Conservation (phyloP, 352 stramenopile species). For the Pythium guiyangense region DNA sequence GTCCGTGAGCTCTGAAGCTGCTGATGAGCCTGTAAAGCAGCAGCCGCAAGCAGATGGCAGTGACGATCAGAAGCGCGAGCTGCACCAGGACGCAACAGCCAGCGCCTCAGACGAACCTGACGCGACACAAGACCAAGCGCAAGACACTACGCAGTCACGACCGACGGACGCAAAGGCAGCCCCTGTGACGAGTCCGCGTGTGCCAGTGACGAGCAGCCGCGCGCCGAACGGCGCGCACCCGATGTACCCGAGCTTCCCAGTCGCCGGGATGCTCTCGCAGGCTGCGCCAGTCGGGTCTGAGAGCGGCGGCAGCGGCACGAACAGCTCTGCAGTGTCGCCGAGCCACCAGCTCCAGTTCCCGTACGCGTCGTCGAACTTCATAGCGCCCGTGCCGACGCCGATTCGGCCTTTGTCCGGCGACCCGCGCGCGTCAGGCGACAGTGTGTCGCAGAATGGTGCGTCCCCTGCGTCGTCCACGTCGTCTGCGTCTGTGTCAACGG, state of each 20-base stretch:
- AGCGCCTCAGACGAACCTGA: too few species aligned
- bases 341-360: constrained; percentile 38
- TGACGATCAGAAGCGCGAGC: too few species aligned
- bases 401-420: constrained; percentile 71
- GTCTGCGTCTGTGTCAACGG: neutral
- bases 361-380: constrained; percentile 57
- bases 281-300: neutral
- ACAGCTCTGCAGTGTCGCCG: constrained; percentile 1
- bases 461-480: neutral
- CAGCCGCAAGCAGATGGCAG: too few species aligned
- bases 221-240: constrained; percentile 8
- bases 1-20: too few species aligned
- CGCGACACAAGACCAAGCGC: too few species aligned
- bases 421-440: constrained; percentile 25
- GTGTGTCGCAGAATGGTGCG: neutral
- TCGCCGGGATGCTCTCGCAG: constrained; percentile 1
- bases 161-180: neutral
- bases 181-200: neutral
- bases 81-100: too few species aligned
- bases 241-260: constrained; percentile 16
- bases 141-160: too few species aligned
- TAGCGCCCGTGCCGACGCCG: constrained; percentile 61
- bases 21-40: too few species aligned
- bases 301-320: neutral
- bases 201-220: neutral